Percentiles rank a stretch among this genome's conserved stretches.
These are phyloP conservation scores for Annulohypoxylon stygium DNA, from an alignment of 495 filamentous ascomycete species.

Conservation along the genomic window DNA sequence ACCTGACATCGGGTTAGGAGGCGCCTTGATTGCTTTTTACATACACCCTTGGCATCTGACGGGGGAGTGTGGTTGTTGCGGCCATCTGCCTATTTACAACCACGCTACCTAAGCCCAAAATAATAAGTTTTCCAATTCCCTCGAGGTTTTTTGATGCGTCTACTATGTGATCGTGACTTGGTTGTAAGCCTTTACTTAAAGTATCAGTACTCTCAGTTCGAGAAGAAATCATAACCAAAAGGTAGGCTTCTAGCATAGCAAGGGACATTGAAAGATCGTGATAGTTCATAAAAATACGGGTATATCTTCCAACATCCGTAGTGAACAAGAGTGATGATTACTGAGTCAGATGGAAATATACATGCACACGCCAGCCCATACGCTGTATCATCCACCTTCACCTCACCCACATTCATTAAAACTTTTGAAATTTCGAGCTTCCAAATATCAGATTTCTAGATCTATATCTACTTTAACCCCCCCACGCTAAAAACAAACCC, in stretches of 20 bases:
- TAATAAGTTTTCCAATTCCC: neutral
- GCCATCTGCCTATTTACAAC: neutral
- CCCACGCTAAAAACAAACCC: neutral
- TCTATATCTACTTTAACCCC: neutral
- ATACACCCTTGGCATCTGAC: neutral
- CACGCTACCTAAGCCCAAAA: neutral
- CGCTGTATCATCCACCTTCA: neutral
- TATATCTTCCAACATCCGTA: no score
- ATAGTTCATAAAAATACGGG: no score
- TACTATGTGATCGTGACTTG: neutral
- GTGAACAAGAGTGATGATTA: no score
- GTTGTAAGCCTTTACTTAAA: neutral
- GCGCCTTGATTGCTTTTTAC: conserved; percentile 5
- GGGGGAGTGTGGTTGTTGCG: neutral
- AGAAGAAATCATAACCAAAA: neutral
- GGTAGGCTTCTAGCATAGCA: neutral
- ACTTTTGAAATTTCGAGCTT: no score
- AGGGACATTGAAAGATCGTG: no score
- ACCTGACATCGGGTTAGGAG: conserved; percentile 3
- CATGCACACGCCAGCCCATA: neutral
- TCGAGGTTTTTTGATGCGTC: neutral
- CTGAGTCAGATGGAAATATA: no score
- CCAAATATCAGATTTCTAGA: neutral
- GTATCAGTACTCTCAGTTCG: neutral
- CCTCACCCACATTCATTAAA: neutral